Evolutionary conservation across 345 rosid species (phyloP).

Genomic region (Pistacia vera): DNA sequence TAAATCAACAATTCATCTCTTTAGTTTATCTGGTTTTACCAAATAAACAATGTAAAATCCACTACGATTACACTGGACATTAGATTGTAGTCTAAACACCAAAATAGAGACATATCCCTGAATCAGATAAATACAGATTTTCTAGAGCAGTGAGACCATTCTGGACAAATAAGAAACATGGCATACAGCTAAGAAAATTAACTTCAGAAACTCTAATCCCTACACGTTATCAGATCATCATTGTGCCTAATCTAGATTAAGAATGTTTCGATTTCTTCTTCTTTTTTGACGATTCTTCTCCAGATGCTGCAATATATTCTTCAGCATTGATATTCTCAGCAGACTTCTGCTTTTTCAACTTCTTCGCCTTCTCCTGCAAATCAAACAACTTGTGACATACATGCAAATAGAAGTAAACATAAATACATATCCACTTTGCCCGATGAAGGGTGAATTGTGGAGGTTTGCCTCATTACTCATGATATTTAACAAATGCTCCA

Average conservation of each 20-base stretch:
- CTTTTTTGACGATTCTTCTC: slow-evolving; percentile 33
- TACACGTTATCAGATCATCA: background rate
- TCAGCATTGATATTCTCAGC: slow-evolving; percentile 61
- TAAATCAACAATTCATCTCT: background rate
- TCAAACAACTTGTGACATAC: background rate
- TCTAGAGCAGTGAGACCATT: background rate
- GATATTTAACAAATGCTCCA: background rate
- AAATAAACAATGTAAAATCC: background rate
- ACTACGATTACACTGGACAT: background rate
- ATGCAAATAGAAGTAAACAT: background rate
- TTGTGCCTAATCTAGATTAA: background rate
- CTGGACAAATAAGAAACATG: background rate
- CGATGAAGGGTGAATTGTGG: too few species aligned
- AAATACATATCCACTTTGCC: too few species aligned
- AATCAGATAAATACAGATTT: background rate
- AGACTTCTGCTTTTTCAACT: slow-evolving; percentile 54
- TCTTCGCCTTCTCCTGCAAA: slow-evolving; percentile 74
- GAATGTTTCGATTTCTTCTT: slow-evolving; percentile 39
- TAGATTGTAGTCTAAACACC: background rate
- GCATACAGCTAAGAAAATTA: background rate
- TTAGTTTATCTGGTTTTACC: background rate
- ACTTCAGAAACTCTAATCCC: background rate
- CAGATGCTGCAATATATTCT: slow-evolving; percentile 50
- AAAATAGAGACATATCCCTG: background rate
- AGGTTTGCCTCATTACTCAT: too few species aligned